Base-by-base conservation (phyloP, 805 yeast species). In the Peterozyma xylosa region DNA sequence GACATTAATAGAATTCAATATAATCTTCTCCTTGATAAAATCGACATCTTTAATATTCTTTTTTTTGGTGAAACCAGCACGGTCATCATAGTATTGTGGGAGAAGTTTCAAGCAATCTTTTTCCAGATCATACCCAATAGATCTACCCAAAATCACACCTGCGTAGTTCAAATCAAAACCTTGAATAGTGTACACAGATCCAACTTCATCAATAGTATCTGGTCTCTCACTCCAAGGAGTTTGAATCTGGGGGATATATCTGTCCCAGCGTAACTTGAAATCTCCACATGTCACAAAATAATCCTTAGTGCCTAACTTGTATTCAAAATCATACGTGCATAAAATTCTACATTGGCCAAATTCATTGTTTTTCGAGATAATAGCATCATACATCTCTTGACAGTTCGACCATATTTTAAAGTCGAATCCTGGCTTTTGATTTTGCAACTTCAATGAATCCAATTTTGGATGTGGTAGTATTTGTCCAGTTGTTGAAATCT, bases 81-180 rank as follows among this genome's bases (percentile, higher is more conserved):
- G 61, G 45, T 71, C 75, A 44, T 71, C 75, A 47, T 71, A 68
- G 15, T 60, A 43, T 40, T 66, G 66, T 0, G 71, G 66, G 33
- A 48, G 55, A 18, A 70, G 48, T 18, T 50, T 54, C 14, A 71
- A 53, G 3, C 55, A 51, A 38, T 70, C 73, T 3, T 50, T 64
- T 1, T 18, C 51, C 3, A 49, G 35, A 48, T 71, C 74, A 38
- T 66, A 68, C 1, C 63, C 68, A 9, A 71, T 55, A 5, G 71
- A 64, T 42, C 71, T 58, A 2, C 76, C 76, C 11, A 71, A 42
- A 3, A 71, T 70, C 0, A 71, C 70, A 37, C 70, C 75, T 2
- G 73, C 73, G 49, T 67, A 71, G 48, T 70, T 70, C 44, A 71
- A 50, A 51, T 71, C 76, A 49, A 70, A 71, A 1, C 76, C 76